phyloP scores from a whole-genome alignment of 805 yeast genomes.

The Teunomyces barrocoloradensis region DNA sequence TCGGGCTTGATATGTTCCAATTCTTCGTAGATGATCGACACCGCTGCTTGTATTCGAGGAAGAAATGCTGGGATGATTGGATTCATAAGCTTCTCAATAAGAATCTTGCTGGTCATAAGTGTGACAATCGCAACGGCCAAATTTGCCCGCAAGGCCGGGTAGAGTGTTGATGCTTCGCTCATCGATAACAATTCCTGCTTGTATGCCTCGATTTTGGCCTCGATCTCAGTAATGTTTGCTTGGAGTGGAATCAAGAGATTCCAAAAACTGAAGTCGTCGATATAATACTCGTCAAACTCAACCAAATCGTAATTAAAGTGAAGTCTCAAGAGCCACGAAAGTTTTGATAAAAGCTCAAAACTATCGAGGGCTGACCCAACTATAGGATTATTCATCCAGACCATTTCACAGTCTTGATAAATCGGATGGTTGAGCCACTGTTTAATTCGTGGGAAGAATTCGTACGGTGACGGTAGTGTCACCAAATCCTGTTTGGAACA shows the following conservation, averaged over 20 bases:
- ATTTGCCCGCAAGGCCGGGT: slow-evolving; percentile 9
- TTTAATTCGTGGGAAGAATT: slow-evolving; percentile 27
- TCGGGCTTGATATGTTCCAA: slow-evolving; percentile 5
- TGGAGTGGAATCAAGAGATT: slow-evolving; percentile 8
- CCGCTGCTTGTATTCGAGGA: slow-evolving; percentile 8
- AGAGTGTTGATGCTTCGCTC: slow-evolving; percentile 1
- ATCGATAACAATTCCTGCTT: slow-evolving; percentile 4
- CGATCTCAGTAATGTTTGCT: slow-evolving; percentile 1
- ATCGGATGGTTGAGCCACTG: slow-evolving; percentile 33
- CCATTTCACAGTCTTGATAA: slow-evolving; percentile 29
- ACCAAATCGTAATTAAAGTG: slow-evolving; percentile 8
- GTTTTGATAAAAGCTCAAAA: slow-evolving; percentile 37
- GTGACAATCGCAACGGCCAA: slow-evolving; percentile 11
- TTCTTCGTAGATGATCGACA: slow-evolving; percentile 5
- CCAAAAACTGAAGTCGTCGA: slow-evolving; percentile 11
- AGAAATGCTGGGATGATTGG: slow-evolving; percentile 10
- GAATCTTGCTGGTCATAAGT: slow-evolving; percentile 10
- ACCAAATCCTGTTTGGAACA: slow-evolving; percentile 25
- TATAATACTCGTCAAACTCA: slow-evolving; percentile 5
- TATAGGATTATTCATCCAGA: slow-evolving; percentile 45
- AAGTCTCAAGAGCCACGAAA: slow-evolving; percentile 32
- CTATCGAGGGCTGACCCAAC: slow-evolving; percentile 37
- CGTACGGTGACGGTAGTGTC: slow-evolving; percentile 42
- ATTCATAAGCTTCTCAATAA: slow-evolving; percentile 11
- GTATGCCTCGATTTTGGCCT: slow-evolving; percentile 4